Evolutionary conservation across 2,329 filamentous ascomycete species (phyloP), one percentile per base, ranked within the genome.

Genomic region (Colletotrichum sp.): DNA sequence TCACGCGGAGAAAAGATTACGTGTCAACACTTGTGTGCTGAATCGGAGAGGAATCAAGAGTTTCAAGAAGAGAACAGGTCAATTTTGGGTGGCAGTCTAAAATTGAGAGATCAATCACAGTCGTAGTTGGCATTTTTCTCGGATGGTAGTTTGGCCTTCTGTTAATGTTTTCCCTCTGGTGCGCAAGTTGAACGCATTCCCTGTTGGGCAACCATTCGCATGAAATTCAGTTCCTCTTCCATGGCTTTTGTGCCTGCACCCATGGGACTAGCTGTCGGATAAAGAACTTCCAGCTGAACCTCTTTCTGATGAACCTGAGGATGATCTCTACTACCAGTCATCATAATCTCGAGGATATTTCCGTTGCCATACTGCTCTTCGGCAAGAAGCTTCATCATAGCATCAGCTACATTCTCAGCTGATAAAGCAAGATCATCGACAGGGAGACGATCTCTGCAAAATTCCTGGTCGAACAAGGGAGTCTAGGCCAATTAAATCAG

Each of bases 361-460:
- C 78, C 78, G 36, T 80, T 71, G 39, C 75, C 78, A 57, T 77
- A 79, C 52, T 78, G 72, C 21, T 72, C 59, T 28, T 77, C 76
- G 1, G 67, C 68, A 4, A 78, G 48, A 6, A 77, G 30, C 13
- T 39, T 21, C 34, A 79, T 72, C 70, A 80, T 77, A 7, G 77
- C 61, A 6, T 67, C 63, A 15, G 67, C 48, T 65, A 67, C 21
- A 28, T 66, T 28, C 10, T 55, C 59, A 15, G 68, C 21, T 7
- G 60, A 71, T 36, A 72, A 18, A 15, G 55, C 26, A 12, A 63
- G 57, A 15, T 70, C 36, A 24, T 34, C 12, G 6, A 13, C 21
- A 16, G 55, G 55, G 26, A 59, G 55, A 16, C 55, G 55, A 59
- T 26, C 55, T 59, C n/a, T 59, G 10, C 55, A 59, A 10, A 59